phyloP scores from a whole-genome alignment of 495 filamentous ascomycete species.

The Coniosporium apollinis region DNA sequence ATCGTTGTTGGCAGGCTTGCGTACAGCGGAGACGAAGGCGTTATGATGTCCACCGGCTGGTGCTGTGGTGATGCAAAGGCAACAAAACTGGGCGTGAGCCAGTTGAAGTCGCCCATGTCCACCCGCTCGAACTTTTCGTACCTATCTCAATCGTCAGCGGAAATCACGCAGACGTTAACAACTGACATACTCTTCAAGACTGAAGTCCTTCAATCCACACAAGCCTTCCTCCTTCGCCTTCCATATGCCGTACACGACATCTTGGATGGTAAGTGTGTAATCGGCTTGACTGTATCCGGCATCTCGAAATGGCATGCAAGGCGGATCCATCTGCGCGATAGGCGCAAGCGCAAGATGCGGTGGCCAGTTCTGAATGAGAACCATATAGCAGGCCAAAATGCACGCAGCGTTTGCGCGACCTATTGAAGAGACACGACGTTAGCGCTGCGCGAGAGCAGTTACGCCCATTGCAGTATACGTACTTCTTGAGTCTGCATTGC shows the following conservation, averaged over 20 bases:
- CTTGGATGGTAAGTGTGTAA: constrained; percentile 84
- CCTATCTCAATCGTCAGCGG: constrained; percentile 23
- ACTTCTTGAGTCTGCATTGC: constrained; percentile 78
- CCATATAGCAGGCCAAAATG: constrained; percentile 90
- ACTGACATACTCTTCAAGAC: constrained; percentile 65
- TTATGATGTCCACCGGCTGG: constrained; percentile 51
- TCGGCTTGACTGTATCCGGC: constrained; percentile 98
- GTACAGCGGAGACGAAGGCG: constrained; percentile 52
- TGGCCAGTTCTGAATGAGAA: constrained; percentile 96
- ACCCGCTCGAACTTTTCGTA: constrained; percentile 91
- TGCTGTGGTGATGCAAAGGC: constrained; percentile 93
- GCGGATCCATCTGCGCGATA: constrained; percentile 87
- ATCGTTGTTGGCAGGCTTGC: constrained; percentile 50
- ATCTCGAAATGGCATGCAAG: constrained; percentile 96
- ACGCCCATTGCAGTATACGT: constrained; percentile 28
- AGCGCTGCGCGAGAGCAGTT: too few relatives aligned
- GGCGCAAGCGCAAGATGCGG: constrained; percentile 94
- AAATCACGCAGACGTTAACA: neutral
- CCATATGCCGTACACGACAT: constrained; percentile 97
- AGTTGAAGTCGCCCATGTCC: constrained; percentile 99
- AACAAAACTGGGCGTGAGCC: constrained; percentile 86
- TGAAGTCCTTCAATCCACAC: constrained; percentile 75
- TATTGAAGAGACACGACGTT: too few relatives aligned
- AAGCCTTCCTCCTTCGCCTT: constrained; percentile 89
- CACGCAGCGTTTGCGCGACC: constrained; percentile 93